Percentiles rank a stretch among this genome's conserved stretches.
phyloP scores from a whole-genome alignment of 495 filamentous ascomycete species.

The Trichoderma reesei region DNA sequence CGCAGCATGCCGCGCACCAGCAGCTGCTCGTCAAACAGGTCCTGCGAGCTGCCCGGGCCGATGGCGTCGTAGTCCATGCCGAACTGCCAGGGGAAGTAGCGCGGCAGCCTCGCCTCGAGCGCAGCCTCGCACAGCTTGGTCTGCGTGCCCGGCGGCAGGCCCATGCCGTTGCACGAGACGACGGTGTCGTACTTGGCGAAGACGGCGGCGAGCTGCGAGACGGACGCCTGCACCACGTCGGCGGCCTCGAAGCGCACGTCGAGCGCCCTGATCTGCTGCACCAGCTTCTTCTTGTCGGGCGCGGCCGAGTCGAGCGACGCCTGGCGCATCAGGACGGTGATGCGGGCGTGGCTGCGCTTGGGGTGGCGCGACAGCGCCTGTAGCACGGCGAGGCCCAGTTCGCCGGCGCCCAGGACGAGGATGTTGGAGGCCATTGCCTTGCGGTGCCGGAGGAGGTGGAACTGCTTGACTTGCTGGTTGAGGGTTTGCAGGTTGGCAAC shows the following conservation, averaged over 20 bases:
- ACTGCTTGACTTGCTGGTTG: background rate
- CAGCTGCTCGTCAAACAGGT: conserved; percentile 54
- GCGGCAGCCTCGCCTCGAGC: conserved; percentile 33
- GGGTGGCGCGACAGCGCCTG: conserved; percentile 35
- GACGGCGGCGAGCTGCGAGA: conserved; percentile 28
- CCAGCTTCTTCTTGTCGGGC: conserved; percentile 20
- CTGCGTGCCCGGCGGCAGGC: conserved; percentile 39
- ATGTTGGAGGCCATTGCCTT: conserved; percentile 22
- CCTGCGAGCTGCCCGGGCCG: conserved; percentile 42
- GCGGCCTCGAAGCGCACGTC: conserved; percentile 33
- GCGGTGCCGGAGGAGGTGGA: too few species aligned
- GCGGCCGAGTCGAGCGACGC: conserved; percentile 29
- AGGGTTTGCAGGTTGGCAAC: background rate
- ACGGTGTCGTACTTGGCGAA: conserved; percentile 42
- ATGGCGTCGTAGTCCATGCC: conserved; percentile 55
- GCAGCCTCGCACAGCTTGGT: conserved; percentile 41
- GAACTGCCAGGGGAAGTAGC: conserved; percentile 58
- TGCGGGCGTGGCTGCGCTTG: conserved; percentile 17
- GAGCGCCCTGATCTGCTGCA: conserved; percentile 20
- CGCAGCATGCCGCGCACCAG: conserved; percentile 44
- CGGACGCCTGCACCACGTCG: conserved; percentile 35
- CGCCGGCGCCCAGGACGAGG: conserved; percentile 52
- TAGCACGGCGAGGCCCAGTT: conserved; percentile 48
- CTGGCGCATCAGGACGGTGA: conserved; percentile 44
- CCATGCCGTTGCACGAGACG: conserved; percentile 47